These are phyloP conservation scores for Fusarium fracticaudum DNA, from an alignment of 2,329 filamentous ascomycete species.

Conservation along the genomic window DNA sequence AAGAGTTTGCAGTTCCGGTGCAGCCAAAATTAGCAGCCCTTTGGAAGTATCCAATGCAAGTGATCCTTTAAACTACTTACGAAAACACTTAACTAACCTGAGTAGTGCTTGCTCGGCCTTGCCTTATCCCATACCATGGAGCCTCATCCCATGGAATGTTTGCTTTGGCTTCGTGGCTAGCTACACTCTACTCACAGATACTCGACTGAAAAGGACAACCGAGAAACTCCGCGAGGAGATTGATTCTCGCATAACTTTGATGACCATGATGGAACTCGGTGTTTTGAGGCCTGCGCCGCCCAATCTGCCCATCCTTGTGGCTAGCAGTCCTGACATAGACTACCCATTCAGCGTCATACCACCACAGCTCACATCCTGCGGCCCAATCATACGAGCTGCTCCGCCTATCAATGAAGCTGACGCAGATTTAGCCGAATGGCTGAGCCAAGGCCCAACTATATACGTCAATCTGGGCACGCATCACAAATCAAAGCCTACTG, in stretches of 20 bases:
- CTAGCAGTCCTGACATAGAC: neutral
- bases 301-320: neutral
- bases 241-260: neutral
- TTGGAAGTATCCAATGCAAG: neutral
- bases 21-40: neutral
- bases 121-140: neutral
- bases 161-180: neutral
- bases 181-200: neutral
- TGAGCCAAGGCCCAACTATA: neutral
- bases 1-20: neutral
- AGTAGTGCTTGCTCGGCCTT: neutral
- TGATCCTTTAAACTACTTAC: rapidly evolving
- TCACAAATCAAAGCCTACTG: neutral
- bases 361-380: neutral
- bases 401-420: neutral
- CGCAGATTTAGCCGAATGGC: neutral
- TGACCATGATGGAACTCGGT: neutral
- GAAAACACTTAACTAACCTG: rapidly evolving
- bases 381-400: neutral
- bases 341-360: neutral
- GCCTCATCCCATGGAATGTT: neutral
- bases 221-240: neutral
- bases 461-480: neutral
- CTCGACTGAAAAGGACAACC: neutral
- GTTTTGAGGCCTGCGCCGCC: neutral